phyloP scores from a whole-genome alignment of 768 basidiomycete species.

The Kwoniella sp. region DNA sequence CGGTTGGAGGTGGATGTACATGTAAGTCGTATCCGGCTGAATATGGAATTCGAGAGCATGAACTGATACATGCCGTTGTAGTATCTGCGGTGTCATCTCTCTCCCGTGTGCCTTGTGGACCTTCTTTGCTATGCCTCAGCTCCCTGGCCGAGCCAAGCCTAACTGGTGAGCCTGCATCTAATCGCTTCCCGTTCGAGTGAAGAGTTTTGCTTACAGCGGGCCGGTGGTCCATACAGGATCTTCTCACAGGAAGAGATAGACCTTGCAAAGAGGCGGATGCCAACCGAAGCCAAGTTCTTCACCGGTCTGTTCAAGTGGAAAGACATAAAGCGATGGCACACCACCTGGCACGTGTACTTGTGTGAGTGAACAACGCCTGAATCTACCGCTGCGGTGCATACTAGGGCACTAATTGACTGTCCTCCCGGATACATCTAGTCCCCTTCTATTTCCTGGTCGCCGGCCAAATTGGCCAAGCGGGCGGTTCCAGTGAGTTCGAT shows the following conservation, averaged over 20 bases:
- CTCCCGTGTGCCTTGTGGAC: constrained; percentile 42
- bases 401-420: no score
- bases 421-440: no score
- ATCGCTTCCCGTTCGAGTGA: no score
- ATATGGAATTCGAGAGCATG: no score
- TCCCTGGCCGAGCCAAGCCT: constrained; percentile 34
- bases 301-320: constrained; percentile 47
- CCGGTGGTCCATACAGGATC: no score
- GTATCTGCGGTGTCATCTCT: constrained; percentile 38
- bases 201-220: no score
- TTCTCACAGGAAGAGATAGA: constrained; percentile 40
- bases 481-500: constrained; percentile 34
- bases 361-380: constrained; percentile 23
- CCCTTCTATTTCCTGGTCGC: constrained; percentile 37
- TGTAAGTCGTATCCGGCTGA: constrained; percentile 31
- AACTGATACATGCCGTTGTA: background rate
- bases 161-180: constrained; percentile 30
- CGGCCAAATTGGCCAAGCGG: constrained; percentile 34
- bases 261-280: constrained; percentile 33
- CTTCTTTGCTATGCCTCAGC: constrained; percentile 39
- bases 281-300: constrained; percentile 33
- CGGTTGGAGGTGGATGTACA: constrained; percentile 42
- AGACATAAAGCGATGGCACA: constrained; percentile 42
- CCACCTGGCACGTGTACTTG: constrained; percentile 41
- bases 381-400: no score